A percentile compares a stretch with the other conserved stretches of the same genome.
These are phyloP conservation scores for Ophiostoma fasciatum DNA, from an alignment of 2,329 filamentous ascomycete genomes.

Conservation along the genomic window DNA sequence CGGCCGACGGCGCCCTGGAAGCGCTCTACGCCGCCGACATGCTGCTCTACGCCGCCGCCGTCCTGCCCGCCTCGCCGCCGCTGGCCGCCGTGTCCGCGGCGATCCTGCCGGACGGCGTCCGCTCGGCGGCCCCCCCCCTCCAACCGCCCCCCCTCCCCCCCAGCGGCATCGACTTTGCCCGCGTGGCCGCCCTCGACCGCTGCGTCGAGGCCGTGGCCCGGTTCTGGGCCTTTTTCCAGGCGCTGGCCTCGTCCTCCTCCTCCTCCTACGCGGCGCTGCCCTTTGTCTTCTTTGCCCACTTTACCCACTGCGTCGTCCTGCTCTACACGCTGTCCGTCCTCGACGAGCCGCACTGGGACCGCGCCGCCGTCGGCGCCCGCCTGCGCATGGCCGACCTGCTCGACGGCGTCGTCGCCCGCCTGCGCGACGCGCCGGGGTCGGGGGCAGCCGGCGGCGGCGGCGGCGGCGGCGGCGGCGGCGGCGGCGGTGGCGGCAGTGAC, in stretches of 20 bases:
- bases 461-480: too few relatives aligned
- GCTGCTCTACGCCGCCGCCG: conserved; percentile 22
- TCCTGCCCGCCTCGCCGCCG: conserved; percentile 6
- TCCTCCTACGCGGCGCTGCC: conserved; percentile 18
- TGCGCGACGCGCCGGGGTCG: conserved; percentile 6
- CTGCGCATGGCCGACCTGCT: conserved; percentile 21
- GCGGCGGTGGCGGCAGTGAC: background rate
- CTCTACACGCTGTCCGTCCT: conserved; percentile 19
- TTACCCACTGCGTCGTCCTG: conserved; percentile 19
- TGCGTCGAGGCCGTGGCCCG: conserved; percentile 17
- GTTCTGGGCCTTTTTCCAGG: conserved; percentile 21
- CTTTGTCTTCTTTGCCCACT: conserved; percentile 20
- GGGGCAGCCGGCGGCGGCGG: too few relatives aligned
- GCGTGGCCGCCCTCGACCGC: conserved; percentile 9
- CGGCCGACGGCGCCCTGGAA: conserved; percentile 19
- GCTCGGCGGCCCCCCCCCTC: background rate
- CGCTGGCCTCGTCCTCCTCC: conserved; percentile 16
- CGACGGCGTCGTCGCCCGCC: conserved; percentile 13
- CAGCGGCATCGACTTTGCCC: conserved; percentile 6
- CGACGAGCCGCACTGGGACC: conserved; percentile 25
- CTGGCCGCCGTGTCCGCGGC: conserved; percentile 2
- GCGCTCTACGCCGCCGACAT: conserved; percentile 23
- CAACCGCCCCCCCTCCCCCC: background rate
- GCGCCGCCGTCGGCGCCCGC: conserved; percentile 16
- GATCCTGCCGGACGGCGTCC: background rate